phyloP scores from a whole-genome alignment of 139 green algal genomes.

The Closterium sp. region DNA sequence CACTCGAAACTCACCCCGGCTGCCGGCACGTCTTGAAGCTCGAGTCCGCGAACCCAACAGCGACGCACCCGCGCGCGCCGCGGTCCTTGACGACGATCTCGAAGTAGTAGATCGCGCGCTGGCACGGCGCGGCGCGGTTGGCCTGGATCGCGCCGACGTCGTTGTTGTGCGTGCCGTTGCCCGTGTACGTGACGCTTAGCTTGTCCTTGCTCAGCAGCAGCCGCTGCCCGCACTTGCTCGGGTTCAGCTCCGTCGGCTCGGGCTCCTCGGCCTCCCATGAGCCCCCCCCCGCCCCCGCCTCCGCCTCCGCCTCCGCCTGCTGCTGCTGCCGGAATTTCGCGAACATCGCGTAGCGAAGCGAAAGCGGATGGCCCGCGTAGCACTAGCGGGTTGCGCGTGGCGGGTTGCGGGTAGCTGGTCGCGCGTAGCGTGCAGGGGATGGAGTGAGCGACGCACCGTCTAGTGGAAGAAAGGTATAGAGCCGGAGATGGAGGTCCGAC shows the following conservation, averaged over 20 bases:
- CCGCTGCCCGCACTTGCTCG: slow-evolving; percentile 56
- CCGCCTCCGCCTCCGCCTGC: background rate
- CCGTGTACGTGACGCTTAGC: slow-evolving; percentile 69
- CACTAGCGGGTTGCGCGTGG: background rate
- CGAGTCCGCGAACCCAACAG: slow-evolving; percentile 72
- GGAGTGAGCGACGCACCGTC: no score
- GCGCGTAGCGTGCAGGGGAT: no score
- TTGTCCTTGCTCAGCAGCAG: slow-evolving; percentile 71
- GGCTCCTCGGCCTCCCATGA: slow-evolving; percentile 38
- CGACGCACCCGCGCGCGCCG: slow-evolving; percentile 65
- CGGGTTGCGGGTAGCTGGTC: background rate
- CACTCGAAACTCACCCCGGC: slow-evolving; percentile 64
- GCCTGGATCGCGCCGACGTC: slow-evolving; percentile 77
- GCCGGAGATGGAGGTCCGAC: no score
- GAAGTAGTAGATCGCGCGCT: slow-evolving; percentile 76
- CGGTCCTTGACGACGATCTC: slow-evolving; percentile 70
- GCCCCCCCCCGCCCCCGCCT: no score
- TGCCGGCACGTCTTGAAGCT: slow-evolving; percentile 74
- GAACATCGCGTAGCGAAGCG: no score
- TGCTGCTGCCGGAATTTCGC: background rate
- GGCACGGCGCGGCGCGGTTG: slow-evolving; percentile 66
- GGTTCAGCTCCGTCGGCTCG: slow-evolving; percentile 61
- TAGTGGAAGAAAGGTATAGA: no score
- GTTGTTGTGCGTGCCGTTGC: slow-evolving; percentile 62
- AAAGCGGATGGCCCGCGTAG: no score